Percentiles rank a stretch among this genome's conserved stretches.
Conservation (phyloP, 495 filamentous ascomycete genomes). For the Penicillium paxilli region DNA sequence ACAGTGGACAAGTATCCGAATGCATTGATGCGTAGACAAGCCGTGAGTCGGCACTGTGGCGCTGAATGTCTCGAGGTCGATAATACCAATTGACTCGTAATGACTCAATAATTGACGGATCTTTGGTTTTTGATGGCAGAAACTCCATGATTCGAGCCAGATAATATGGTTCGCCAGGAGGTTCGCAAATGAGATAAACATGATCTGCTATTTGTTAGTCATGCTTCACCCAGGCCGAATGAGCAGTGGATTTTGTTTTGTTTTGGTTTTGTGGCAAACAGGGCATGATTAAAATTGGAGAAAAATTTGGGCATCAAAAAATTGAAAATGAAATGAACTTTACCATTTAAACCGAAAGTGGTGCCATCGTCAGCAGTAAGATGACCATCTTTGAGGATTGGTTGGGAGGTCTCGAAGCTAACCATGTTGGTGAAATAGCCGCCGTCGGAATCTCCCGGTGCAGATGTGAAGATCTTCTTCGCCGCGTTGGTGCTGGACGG, state of each 20-base stretch:
- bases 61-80: constrained; percentile 90
- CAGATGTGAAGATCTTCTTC: constrained; percentile 46
- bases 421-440: constrained; percentile 73
- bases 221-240: neutral
- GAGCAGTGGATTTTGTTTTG: no score
- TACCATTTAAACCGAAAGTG: constrained; percentile 80
- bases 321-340: constrained; percentile 32
- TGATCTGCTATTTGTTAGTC: constrained; percentile 65
- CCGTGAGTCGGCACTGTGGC: constrained; percentile 84
- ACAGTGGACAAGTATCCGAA: constrained; percentile 91
- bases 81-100: constrained; percentile 98
- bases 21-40: constrained; percentile 97
- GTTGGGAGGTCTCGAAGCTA: constrained; percentile 72
- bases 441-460: constrained; percentile 40
- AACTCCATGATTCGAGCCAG: constrained; percentile 98
- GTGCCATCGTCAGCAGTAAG: constrained; percentile 91
- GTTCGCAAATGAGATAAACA: constrained; percentile 95
- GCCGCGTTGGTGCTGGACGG: constrained; percentile 35
- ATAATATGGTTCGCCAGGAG: constrained; percentile 97
- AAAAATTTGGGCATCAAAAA: neutral
- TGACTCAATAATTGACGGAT: constrained; percentile 72
- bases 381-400: constrained; percentile 71
- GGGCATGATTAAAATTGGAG: neutral
- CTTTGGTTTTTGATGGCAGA: constrained; percentile 74
- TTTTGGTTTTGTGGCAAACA: neutral